phyloP scores from a whole-genome alignment of 768 basidiomycete genomes.

The Agaricus blazei region DNA sequence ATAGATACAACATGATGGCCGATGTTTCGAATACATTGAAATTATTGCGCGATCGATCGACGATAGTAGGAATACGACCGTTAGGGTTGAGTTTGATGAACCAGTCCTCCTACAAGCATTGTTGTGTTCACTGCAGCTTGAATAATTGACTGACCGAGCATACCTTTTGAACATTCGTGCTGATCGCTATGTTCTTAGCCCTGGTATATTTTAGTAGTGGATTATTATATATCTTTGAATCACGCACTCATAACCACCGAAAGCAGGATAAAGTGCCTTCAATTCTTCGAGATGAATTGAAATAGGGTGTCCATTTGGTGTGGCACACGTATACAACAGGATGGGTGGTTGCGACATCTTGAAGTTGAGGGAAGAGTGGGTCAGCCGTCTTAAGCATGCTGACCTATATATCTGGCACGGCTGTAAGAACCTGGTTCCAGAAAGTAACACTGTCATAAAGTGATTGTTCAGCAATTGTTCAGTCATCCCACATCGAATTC shows the following conservation, averaged over 20 bases:
- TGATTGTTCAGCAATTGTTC: constrained; percentile 10
- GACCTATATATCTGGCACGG: constrained; percentile 7
- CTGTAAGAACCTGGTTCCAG: background rate
- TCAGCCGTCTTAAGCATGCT: background rate
- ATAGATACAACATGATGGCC: constrained; percentile 81
- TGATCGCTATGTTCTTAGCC: constrained; percentile 49
- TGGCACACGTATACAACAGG: constrained; percentile 47
- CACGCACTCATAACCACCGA: constrained; percentile 49
- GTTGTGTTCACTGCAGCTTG: background rate
- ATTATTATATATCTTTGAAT: background rate
- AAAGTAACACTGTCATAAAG: background rate
- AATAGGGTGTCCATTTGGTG: constrained; percentile 53
- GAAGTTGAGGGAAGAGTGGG: constrained; percentile 3
- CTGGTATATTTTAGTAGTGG: constrained; percentile 23
- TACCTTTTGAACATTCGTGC: constrained; percentile 71
- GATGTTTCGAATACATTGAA: constrained; percentile 74
- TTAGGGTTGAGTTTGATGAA: constrained; percentile 74
- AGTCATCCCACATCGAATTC: background rate
- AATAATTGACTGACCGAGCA: background rate
- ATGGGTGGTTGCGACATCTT: constrained; percentile 25
- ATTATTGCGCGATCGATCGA: constrained; percentile 55
- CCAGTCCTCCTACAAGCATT: constrained; percentile 48
- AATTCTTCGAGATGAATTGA: constrained; percentile 63
- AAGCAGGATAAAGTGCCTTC: constrained; percentile 41
- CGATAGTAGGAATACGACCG: constrained; percentile 64